Base-by-base conservation (phyloP, 2,329 filamentous ascomycete species). In the Septoria linicola region DNA sequence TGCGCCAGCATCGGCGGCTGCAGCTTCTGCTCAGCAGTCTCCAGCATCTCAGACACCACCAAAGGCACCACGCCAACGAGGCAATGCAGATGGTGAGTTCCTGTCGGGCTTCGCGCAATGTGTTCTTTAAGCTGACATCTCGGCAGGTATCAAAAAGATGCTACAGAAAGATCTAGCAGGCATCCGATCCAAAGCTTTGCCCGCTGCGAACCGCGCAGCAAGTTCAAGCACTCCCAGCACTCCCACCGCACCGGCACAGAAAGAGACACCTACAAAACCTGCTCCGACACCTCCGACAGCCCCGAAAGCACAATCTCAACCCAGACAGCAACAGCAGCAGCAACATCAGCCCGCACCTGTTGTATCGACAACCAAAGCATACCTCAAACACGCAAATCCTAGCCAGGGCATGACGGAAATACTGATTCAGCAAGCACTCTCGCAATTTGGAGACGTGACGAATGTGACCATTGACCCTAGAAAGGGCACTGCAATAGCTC, bases 381-480 rank as follows among this genome's bases (percentile, higher is more conserved):
- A 77, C 63, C 67, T 78, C 49, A 78, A 78, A 57, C 75, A 78
- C 55, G 75, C 75, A 25, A 96, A 95, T 66, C 83, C 89, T 8
- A 93, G 90, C 0, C 92, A 96, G 66, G 92, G 92, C 11, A 88
- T 96, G 40, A 96, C 89, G 0, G 92, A 96, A 65, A 74, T 85
- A 0, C 72, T 90, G 0, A 81, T 97, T 1, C 84, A 86, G 62
- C 80, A 86, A 59, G 84, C 87, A 1, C 82, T 97, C 66, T 79
- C 84, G 37, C 70, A 73, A 0, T 95, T 89, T 61, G 92, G 92
- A 1, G 70, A 80, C 1, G 81, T 96, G 39, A 81, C 81, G 0
- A 86, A 83, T 59, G 88, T 96, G 14, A 92, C 96, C 63, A 92
- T 97, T 47, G 92, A 97, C 67, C 91, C 90, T 69, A 87, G 91